Conservation (phyloP, 2,329 filamentous ascomycete genomes). For the Alternaria sp. region DNA sequence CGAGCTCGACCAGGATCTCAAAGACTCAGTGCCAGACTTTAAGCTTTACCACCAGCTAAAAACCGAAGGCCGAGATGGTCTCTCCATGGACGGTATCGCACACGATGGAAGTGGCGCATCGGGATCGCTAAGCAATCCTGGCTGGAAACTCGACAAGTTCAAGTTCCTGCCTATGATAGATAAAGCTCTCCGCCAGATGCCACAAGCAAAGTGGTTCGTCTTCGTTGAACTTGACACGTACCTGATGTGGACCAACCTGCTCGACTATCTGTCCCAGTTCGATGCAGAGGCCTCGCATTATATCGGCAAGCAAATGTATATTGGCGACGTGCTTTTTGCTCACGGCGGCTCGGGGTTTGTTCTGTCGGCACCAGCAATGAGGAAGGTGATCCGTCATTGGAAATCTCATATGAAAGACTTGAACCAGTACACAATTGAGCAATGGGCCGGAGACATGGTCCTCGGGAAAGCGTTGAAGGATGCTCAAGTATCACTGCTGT, state of each 20-base stretch:
- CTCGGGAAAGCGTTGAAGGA: slow-evolving; percentile 56
- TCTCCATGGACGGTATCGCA: slow-evolving; percentile 14
- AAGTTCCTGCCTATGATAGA: slow-evolving; percentile 44
- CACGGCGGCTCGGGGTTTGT: slow-evolving; percentile 61
- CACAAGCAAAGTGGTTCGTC: slow-evolving; percentile 62
- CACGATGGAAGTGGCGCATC: slow-evolving; percentile 17
- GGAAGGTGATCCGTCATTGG: slow-evolving; percentile 45
- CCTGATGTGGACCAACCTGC: slow-evolving; percentile 58
- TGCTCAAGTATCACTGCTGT: slow-evolving; percentile 38
- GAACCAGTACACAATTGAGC: slow-evolving; percentile 52
- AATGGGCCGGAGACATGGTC: slow-evolving; percentile 60
- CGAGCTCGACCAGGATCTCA: slow-evolving; percentile 29
- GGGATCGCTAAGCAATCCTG: slow-evolving; percentile 10
- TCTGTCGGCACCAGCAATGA: slow-evolving; percentile 57
- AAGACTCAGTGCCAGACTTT: slow-evolving; percentile 35
- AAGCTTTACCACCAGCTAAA: slow-evolving; percentile 37
- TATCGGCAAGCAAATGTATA: slow-evolving; percentile 60
- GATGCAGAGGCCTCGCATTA: slow-evolving; percentile 57
- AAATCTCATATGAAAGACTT: slow-evolving; percentile 46
- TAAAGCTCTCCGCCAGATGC: slow-evolving; percentile 33
- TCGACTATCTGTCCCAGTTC: slow-evolving; percentile 59
- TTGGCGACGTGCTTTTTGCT: slow-evolving; percentile 58
- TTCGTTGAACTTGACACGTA: slow-evolving; percentile 66
- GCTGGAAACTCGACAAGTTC: slow-evolving; percentile 41
- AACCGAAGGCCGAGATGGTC: slow-evolving; percentile 27